Evolutionary conservation across 1,284 basidiomycete species (phyloP).

Genomic region (Leccinum subrobustum): DNA sequence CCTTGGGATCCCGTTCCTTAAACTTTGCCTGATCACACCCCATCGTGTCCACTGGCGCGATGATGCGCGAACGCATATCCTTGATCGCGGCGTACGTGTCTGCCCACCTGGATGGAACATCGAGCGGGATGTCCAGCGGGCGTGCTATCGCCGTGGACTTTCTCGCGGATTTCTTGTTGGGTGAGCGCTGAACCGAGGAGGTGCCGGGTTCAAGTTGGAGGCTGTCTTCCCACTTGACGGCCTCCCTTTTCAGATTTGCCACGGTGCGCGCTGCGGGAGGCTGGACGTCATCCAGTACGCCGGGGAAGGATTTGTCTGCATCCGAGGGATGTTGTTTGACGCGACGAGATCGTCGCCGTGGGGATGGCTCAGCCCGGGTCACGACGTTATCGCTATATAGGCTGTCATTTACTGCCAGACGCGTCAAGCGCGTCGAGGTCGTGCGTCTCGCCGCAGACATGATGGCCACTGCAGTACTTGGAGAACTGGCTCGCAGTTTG

Average conservation of each 20-base stretch:
- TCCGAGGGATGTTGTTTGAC: conserved; percentile 35
- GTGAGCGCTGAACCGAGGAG: neutral
- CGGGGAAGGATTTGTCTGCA: conserved; percentile 14
- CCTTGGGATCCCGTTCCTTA: conserved; percentile 66
- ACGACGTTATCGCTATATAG: no score
- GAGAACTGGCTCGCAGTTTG: no score
- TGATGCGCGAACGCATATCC: conserved; percentile 69
- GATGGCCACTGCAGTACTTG: no score
- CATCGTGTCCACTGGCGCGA: conserved; percentile 92
- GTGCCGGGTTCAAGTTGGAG: neutral
- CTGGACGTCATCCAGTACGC: neutral
- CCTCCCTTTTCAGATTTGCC: neutral
- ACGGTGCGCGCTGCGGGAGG: neutral
- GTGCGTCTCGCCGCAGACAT: conserved; percentile 23
- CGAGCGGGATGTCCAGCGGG: conserved; percentile 65
- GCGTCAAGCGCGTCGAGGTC: conserved; percentile 16
- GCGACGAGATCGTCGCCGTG: conserved; percentile 29
- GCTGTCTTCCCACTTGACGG: neutral
- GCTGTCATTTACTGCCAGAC: conserved; percentile 34
- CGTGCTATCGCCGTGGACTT: conserved; percentile 49
- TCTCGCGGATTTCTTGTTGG: conserved; percentile 5
- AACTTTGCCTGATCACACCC: conserved; percentile 73
- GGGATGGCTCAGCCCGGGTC: conserved; percentile 1
- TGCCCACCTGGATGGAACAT: conserved; percentile 71
- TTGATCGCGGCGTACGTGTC: conserved; percentile 77